Evolutionary conservation across 2,329 filamentous ascomycete species (phyloP), one percentile per base, ranked within the genome.

Genomic region (Lachnellula cervina): DNA sequence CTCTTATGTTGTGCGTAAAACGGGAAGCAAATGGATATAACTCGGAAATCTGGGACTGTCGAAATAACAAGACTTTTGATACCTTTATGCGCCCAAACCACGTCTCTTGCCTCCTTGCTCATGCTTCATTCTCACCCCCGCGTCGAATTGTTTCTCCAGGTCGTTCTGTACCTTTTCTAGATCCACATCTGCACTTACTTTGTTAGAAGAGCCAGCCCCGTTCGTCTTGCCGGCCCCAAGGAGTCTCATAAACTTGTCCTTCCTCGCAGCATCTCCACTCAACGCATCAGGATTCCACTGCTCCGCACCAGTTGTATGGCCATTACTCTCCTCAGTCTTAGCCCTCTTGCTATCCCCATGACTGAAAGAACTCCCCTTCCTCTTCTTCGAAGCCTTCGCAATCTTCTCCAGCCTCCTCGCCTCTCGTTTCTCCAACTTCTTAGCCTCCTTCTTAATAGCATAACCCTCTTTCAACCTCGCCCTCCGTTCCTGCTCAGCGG

Each of bases 121-220:
- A 58, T 71, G 64, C 63, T 71, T 73, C 67, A 72, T 66, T 38
- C 65, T 67, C 49, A 71, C 66, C 9, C 71, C 69, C n/a, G 62
- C 62, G 47, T 70, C 66, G 52, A 69, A 73, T 51, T 73, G 71
- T 48, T 62, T 64, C 58, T 72, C 70, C 34, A 73, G 60, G 45
- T 72, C 71, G 38, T 52, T 64, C 55, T 72, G 62, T 14, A 69
- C 62, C 44, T 64, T 64, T 14, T 55, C 48, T 40, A 71, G 65
- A 46, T 59, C 50, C 21, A 37, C 45, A 1, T 28, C 51, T 21
- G 21, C 17, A 52, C 56, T 62, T 16, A 51, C 32, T 34, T 56
- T 58, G 25, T 37, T 51, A n/a, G 28, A 48, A 9, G 28, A 14
- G 6, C 53, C 53, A 40, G 51, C 57, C 38, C 37, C 49, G 6